Percentiles rank a stretch among this genome's conserved stretches.
These are phyloP conservation scores for Vaccinium darrowii DNA, from an alignment of 148 eudicot genomes.

Conservation along the genomic window DNA sequence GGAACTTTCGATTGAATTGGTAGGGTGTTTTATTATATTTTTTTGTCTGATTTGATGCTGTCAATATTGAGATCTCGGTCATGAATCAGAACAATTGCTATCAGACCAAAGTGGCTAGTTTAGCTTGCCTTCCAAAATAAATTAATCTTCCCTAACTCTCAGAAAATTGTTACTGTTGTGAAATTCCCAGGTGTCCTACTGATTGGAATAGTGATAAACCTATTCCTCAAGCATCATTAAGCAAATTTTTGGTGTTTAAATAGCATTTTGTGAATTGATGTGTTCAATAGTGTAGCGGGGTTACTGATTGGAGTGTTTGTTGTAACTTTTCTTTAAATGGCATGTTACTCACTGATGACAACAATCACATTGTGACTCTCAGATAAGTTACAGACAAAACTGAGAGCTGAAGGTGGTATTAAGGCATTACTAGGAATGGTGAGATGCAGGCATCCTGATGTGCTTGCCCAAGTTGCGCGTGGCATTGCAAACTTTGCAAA, in stretches of 20 bases:
- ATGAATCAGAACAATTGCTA: neutral
- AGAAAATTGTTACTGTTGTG: neutral
- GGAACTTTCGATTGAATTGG: neutral
- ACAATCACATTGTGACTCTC: slow-evolving; percentile 9
- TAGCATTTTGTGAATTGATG: neutral
- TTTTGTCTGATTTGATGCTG: neutral
- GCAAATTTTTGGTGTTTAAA: neutral
- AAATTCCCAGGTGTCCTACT: neutral
- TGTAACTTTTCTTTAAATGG: neutral
- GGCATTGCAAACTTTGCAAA: slow-evolving; percentile 95
- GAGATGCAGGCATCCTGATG: slow-evolving; percentile 83
- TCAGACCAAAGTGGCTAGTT: neutral
- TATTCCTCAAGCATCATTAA: neutral
- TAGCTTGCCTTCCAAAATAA: neutral
- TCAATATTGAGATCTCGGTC: neutral
- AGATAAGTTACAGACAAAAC: slow-evolving; percentile 80
- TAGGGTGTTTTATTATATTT: neutral
- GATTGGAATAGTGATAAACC: neutral
- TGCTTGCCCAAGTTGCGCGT: slow-evolving; percentile 97
- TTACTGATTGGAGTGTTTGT: neutral
- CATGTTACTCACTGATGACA: slow-evolving; percentile 13
- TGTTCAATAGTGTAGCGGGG: neutral
- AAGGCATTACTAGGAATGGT: slow-evolving; percentile 89
- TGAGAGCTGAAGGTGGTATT: slow-evolving; percentile 85
- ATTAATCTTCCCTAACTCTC: neutral